A percentile compares a stretch with the other conserved stretches of the same genome.
Evolutionary conservation across 2,329 filamentous ascomycete genomes (phyloP).

Genomic region (Penicillium brevicompactum): DNA sequence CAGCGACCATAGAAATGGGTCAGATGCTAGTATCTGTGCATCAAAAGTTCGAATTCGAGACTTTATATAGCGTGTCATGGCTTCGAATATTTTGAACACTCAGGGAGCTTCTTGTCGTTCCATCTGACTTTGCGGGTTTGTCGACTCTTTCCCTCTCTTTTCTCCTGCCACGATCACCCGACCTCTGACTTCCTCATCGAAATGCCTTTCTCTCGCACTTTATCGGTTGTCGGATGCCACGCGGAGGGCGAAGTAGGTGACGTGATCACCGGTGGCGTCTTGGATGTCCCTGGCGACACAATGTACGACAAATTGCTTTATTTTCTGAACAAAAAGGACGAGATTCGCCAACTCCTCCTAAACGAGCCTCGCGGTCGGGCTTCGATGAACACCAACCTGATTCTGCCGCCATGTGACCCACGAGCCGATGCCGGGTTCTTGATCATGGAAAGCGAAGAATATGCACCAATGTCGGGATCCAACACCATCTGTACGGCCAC

Average conservation of each 20-base stretch:
- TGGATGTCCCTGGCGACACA: constrained; percentile 45
- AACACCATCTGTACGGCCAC: constrained; percentile 51
- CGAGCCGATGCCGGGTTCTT: constrained; percentile 49
- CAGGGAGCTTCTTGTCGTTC: neutral
- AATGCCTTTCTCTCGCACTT: constrained; percentile 25
- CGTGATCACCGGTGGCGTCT: constrained; percentile 52
- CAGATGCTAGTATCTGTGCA: neutral
- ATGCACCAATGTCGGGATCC: constrained; percentile 49
- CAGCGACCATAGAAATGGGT: neutral
- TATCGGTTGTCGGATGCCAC: constrained; percentile 28
- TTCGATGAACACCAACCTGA: constrained; percentile 44
- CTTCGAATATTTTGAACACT: neutral
- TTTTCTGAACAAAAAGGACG: constrained; percentile 45
- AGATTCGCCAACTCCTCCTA: constrained; percentile 46
- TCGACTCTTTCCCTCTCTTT: neutral
- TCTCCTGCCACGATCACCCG: neutral
- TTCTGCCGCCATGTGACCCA: constrained; percentile 49
- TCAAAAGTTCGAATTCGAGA: neutral
- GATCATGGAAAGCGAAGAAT: constrained; percentile 52
- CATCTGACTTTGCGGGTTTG: neutral
- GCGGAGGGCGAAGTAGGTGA: constrained; percentile 48
- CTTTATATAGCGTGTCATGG: neutral
- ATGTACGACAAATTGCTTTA: constrained; percentile 54
- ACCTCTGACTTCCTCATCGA: neutral
- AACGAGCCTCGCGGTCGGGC: constrained; percentile 52